phyloP scores from a whole-genome alignment of 2,329 filamentous ascomycete genomes.

The Cercospora sojina region DNA sequence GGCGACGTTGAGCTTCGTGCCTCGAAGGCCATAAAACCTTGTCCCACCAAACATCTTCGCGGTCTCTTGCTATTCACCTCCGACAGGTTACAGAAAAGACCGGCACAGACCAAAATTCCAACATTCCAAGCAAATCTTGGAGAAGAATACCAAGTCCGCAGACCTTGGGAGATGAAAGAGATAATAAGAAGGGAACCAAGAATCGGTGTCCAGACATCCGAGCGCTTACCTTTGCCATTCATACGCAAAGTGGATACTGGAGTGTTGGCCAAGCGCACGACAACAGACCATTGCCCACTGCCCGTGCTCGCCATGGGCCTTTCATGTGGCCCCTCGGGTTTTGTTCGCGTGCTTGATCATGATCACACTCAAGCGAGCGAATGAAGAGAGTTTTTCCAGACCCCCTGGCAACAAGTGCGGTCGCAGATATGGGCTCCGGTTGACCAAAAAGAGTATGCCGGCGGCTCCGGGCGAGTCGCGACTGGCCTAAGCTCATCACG shows the following conservation, averaged over 20 bases:
- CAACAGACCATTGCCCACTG: slow-evolving; percentile 7
- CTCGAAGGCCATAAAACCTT: slow-evolving; percentile 43
- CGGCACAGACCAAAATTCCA: not conserved
- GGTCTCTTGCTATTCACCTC: not conserved
- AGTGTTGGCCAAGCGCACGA: not conserved
- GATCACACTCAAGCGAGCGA: slow-evolving; percentile 14
- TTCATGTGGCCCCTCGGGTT: not conserved
- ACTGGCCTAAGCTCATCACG: not conserved
- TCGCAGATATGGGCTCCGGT: not conserved
- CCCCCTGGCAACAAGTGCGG: not conserved
- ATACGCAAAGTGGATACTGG: slow-evolving; percentile 13
- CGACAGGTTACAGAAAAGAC: not conserved
- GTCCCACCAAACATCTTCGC: slow-evolving; percentile 17
- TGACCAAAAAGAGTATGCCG: not conserved
- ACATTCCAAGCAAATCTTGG: not conserved
- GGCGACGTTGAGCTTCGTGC: slow-evolving; percentile 43
- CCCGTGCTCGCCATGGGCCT: slow-evolving; percentile 13
- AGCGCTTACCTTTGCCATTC: slow-evolving; percentile 14
- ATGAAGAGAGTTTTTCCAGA: slow-evolving; percentile 2
- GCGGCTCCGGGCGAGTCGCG: not conserved
- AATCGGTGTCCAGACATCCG: not conserved
- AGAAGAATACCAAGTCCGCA: not conserved
- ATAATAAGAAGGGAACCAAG: not conserved
- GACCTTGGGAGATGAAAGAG: not conserved
- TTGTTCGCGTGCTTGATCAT: not conserved